Evolutionary conservation across 2,329 filamentous ascomycete genomes (phyloP).

Genomic region (Fusarium camptoceras): DNA sequence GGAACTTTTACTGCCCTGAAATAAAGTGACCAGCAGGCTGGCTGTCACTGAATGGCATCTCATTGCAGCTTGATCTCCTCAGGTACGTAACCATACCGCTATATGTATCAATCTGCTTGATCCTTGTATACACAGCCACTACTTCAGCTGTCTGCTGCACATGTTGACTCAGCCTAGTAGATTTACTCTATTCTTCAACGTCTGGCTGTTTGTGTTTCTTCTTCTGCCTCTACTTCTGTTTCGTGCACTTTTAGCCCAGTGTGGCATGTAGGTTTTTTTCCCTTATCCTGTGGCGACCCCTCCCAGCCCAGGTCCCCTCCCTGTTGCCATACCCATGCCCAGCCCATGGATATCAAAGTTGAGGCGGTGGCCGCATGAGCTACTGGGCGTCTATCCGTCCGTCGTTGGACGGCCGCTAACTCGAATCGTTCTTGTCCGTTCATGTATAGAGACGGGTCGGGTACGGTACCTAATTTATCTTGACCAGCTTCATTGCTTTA

Average conservation of each 20-base stretch:
- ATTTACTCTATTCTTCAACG: not conserved
- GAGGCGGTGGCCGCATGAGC: slow-evolving; percentile 38
- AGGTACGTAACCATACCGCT: slow-evolving; percentile 36
- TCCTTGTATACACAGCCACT: slow-evolving; percentile 4
- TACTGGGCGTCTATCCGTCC: slow-evolving; percentile 36
- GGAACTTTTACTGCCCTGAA: not conserved
- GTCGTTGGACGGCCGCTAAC: slow-evolving; percentile 38
- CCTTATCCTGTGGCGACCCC: slow-evolving; percentile 25
- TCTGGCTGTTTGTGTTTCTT: slow-evolving; percentile 2
- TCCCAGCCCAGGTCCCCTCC: slow-evolving; percentile 15
- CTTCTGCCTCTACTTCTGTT: slow-evolving; percentile 8
- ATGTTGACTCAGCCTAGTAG: slow-evolving; percentile 13
- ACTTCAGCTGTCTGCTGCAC: slow-evolving; percentile 3
- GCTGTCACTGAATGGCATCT: slow-evolving; percentile 16
- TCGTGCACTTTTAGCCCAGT: slow-evolving; percentile 25
- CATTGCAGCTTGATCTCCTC: slow-evolving; percentile 6
- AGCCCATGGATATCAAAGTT: slow-evolving; percentile 27
- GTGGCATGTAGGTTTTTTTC: slow-evolving; percentile 38
- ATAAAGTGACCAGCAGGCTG: not conserved
- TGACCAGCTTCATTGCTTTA: not conserved
- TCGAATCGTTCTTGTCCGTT: slow-evolving; percentile 14
- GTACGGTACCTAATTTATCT: slow-evolving; percentile 1
- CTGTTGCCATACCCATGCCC: slow-evolving; percentile 8
- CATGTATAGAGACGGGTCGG: not conserved
- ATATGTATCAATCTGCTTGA: slow-evolving; percentile 17